These are phyloP conservation scores for Sherardia arvensis DNA, from an alignment of 257 asterid species.

Conservation along the genomic window DNA sequence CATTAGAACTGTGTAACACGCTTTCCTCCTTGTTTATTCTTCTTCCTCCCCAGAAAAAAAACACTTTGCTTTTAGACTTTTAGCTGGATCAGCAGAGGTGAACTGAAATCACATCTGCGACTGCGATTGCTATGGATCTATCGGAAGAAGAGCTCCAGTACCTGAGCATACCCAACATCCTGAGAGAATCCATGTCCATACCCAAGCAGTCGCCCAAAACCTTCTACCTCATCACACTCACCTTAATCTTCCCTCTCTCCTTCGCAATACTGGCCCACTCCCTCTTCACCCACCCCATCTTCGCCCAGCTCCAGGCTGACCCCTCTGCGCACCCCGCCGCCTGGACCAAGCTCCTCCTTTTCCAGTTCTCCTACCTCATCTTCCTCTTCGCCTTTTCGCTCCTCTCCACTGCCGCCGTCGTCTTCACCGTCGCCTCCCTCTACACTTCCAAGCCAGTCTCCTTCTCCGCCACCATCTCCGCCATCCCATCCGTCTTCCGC, in stretches of 20 bases:
- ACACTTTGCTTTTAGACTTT: neutral
- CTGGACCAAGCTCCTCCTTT: slow-evolving; percentile 61
- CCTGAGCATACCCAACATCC: slow-evolving; percentile 45
- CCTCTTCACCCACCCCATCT: slow-evolving; percentile 74
- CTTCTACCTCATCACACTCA: slow-evolving; percentile 65
- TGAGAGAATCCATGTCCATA: slow-evolving; percentile 65
- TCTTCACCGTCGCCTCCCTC: slow-evolving; percentile 84
- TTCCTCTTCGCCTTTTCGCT: slow-evolving; percentile 82
- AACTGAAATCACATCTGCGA: neutral
- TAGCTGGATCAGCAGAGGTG: neutral
- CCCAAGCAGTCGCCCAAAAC: slow-evolving; percentile 81
- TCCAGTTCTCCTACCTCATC: slow-evolving; percentile 74
- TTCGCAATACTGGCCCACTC: slow-evolving; percentile 94
- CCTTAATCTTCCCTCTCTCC: slow-evolving; percentile 74
- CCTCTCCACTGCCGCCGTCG: slow-evolving; percentile 87
- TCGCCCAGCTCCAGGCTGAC: slow-evolving; percentile 53
- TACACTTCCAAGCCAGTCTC: slow-evolving; percentile 86
- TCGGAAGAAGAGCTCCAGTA: slow-evolving; percentile 73
- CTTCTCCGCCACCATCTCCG: slow-evolving; percentile 54
- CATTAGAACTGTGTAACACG: neutral
- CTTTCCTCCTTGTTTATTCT: neutral
- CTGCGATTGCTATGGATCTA: slow-evolving; percentile 72
- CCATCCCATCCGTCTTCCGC: slow-evolving; percentile 70
- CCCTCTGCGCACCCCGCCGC: slow-evolving; percentile 41
- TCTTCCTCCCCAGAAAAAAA: neutral